A percentile compares a stretch with the other conserved stretches of the same genome.
Conservation (phyloP, 1,139 yeast species). For the Meyerozyma carpophila region DNA sequence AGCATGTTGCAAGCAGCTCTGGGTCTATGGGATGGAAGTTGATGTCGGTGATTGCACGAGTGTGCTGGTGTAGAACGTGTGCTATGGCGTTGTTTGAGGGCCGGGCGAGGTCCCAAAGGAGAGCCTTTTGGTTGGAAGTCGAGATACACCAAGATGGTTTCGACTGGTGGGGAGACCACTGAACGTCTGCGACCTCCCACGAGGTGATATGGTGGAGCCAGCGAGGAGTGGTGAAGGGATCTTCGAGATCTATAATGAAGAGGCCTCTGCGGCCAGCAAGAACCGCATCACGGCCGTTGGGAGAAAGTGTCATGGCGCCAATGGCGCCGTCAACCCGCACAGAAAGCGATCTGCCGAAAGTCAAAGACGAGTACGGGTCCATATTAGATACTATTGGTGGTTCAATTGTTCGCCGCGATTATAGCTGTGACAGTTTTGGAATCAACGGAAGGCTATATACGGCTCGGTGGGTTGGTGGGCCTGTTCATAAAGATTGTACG, state of each 20-base stretch:
- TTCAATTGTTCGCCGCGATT: neutral
- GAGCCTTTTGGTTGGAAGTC: conserved; percentile 90
- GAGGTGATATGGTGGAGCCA: conserved; percentile 89
- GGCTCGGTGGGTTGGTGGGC: neutral
- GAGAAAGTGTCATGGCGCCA: conserved; percentile 89
- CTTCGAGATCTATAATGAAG: conserved; percentile 86
- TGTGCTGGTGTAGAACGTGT: conserved; percentile 82
- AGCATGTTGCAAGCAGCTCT: conserved; percentile 87
- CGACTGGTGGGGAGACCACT: conserved; percentile 87
- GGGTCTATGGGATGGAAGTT: conserved; percentile 88
- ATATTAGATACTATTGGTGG: neutral
- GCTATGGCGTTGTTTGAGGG: conserved; percentile 76
- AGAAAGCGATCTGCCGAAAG: conserved; percentile 77
- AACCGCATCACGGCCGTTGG: conserved; percentile 90
- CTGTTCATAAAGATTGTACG: neutral
- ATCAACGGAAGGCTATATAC: neutral
- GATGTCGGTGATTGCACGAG: conserved; percentile 91
- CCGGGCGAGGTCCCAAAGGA: conserved; percentile 85
- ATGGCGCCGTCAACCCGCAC: conserved; percentile 88
- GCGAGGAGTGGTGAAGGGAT: conserved; percentile 91
- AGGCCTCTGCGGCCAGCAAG: conserved; percentile 87
- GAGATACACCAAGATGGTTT: conserved; percentile 91
- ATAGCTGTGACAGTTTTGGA: neutral
- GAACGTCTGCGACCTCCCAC: conserved; percentile 99
- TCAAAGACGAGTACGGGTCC: conserved; percentile 33